Conservation (phyloP, 2,329 filamentous ascomycete genomes). For the Knoxdaviesia capensis region DNA sequence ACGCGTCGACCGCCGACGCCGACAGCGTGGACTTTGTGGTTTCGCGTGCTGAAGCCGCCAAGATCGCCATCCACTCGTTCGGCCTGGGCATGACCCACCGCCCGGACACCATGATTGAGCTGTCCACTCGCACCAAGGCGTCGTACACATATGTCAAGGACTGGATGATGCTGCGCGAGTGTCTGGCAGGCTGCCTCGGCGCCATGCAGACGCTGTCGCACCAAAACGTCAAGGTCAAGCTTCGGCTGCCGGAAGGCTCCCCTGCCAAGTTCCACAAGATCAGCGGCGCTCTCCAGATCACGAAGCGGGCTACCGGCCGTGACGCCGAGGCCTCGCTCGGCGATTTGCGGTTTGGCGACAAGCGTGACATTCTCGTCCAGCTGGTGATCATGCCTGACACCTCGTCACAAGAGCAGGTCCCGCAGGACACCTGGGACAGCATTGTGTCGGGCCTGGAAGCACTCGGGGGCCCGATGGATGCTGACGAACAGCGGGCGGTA, state of each 20-base stretch:
- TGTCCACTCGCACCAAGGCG: conserved; percentile 87
- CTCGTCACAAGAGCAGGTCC: conserved; percentile 60
- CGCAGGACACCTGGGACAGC: conserved; percentile 91
- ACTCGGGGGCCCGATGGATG: conserved; percentile 68
- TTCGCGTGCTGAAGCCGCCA: conserved; percentile 87
- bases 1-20: conserved; percentile 81
- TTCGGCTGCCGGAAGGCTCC: conserved; percentile 85
- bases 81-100: conserved; percentile 93
- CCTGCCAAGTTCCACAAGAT: conserved; percentile 98
- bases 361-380: conserved; percentile 82
- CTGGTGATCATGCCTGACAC: conserved; percentile 81
- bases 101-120: conserved; percentile 94
- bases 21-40: conserved; percentile 97
- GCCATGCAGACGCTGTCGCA: conserved; percentile 89
- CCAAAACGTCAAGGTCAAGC: conserved; percentile 90
- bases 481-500: conserved; percentile 61
- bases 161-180: conserved; percentile 99
- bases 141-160: conserved; percentile 98
- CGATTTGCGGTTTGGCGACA: conserved; percentile 88
- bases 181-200: conserved; percentile 79
- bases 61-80: conserved; percentile 93
- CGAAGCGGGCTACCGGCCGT: conserved; percentile 82
- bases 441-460: conserved; percentile 92
- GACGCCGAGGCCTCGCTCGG: conserved; percentile 87
- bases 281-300: conserved; percentile 86